Evolutionary conservation across 805 yeast species (phyloP).

Genomic region (Starmerella vitae): DNA sequence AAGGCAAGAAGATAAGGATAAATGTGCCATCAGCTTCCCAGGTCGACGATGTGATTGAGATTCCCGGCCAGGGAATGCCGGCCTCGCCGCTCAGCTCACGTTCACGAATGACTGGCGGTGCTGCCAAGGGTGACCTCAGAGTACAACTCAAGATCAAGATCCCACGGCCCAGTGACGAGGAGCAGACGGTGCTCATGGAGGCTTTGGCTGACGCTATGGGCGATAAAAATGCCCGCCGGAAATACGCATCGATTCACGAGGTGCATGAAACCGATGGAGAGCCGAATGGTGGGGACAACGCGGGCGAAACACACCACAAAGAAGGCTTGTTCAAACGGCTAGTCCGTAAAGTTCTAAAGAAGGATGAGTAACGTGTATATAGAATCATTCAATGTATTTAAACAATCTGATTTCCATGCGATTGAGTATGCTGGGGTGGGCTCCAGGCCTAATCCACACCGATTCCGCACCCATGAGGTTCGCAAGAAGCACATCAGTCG

Average conservation of each 20-base stretch:
- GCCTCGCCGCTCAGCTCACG: constrained; percentile 10
- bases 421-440: constrained; percentile 26
- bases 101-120: constrained; percentile 25
- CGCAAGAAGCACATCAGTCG: constrained; percentile 90
- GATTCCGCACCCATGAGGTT: constrained; percentile 82
- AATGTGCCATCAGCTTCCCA: constrained; percentile 79
- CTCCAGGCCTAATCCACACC: constrained; percentile 75
- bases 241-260: constrained; percentile 30
- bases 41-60: constrained; percentile 53
- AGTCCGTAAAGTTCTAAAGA: constrained; percentile 25
- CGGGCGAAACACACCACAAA: too few relatives aligned
- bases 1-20: constrained; percentile 56
- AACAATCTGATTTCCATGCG: constrained; percentile 17
- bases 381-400: background rate
- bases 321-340: constrained; percentile 28
- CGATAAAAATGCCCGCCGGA: constrained; percentile 64
- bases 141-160: constrained; percentile 61
- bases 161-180: constrained; percentile 60
- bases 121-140: constrained; percentile 64
- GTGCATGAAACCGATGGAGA: constrained; percentile 12
- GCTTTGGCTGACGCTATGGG: constrained; percentile 85
- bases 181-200: constrained; percentile 80
- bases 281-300: too few relatives aligned
- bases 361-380: constrained; percentile 15
- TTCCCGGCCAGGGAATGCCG: constrained; percentile 85